These are phyloP conservation scores for Diplocarpon rosae DNA, from an alignment of 2,329 filamentous ascomycete genomes.

Conservation along the genomic window DNA sequence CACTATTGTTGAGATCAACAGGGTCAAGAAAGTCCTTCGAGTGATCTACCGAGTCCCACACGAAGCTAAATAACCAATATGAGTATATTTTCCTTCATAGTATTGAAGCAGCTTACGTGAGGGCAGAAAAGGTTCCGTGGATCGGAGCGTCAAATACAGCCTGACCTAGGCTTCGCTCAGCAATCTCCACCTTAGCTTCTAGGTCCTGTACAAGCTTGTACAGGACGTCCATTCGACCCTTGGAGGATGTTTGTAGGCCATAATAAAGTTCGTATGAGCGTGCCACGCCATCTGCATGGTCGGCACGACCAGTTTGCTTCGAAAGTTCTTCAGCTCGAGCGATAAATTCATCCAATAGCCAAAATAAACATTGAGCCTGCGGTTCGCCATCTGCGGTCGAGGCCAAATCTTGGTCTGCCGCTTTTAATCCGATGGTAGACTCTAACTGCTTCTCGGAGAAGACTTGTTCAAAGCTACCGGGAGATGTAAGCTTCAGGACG, in stretches of 20 bases:
- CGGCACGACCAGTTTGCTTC: constrained; percentile 66
- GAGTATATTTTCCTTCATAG: not conserved
- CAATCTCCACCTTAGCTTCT: constrained; percentile 51
- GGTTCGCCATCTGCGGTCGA: not conserved
- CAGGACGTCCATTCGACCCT: constrained; percentile 40
- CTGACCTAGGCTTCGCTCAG: constrained; percentile 51
- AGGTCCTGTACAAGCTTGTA: constrained; percentile 47
- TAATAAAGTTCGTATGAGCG: constrained; percentile 63
- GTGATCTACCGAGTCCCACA: constrained; percentile 18
- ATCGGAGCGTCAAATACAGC: constrained; percentile 57
- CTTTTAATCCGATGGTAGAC: not conserved
- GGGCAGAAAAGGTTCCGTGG: constrained; percentile 58
- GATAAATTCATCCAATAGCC: constrained; percentile 37
- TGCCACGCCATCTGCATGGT: constrained; percentile 86
- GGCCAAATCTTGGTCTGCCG: too few relatives aligned
- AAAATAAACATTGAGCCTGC: not conserved
- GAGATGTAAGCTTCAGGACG: constrained; percentile 40
- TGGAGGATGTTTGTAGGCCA: constrained; percentile 37
- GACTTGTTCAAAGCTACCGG: constrained; percentile 19
- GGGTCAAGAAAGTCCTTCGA: constrained; percentile 1
- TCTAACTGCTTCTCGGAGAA: not conserved
- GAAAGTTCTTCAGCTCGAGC: constrained; percentile 45
- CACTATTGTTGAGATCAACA: not conserved
- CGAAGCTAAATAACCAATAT: constrained; percentile 11
- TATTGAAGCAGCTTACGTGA: constrained; percentile 36